Evolutionary conservation across 345 rosid genomes (phyloP).

Genomic region (Crucihimalaya himalaica): DNA sequence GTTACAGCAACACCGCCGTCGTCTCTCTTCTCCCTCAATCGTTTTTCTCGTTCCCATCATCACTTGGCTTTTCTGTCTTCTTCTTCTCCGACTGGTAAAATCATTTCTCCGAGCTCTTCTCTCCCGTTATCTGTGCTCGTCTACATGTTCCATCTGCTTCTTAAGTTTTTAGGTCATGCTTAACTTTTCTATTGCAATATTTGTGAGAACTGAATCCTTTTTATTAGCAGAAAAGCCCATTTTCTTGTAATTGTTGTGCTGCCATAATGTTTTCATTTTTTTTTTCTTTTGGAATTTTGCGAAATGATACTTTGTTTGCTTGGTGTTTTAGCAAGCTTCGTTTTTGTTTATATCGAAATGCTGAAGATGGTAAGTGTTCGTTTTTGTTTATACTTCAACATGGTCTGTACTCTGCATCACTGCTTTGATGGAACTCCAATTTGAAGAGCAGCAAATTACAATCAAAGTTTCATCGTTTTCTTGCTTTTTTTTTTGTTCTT

Average conservation of each 20-base stretch:
- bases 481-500: no score
- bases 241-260: background rate
- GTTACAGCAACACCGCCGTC: conserved; percentile 45
- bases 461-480: background rate
- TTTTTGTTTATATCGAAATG: background rate
- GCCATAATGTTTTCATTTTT: background rate
- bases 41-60: conserved; percentile 35
- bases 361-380: background rate
- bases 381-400: conserved; percentile 18
- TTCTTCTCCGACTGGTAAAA: conserved; percentile 51
- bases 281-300: background rate
- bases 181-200: background rate
- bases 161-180: background rate
- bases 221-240: background rate
- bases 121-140: background rate
- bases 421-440: conserved; percentile 15
- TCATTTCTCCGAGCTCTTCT: background rate
- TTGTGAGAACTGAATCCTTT: background rate
- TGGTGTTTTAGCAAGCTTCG: background rate
- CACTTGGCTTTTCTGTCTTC: conserved; percentile 31
- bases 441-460: background rate
- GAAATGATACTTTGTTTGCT: background rate
- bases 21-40: conserved; percentile 44
- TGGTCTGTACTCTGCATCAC: conserved; percentile 1
- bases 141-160: conserved; percentile 20